Conservation (phyloP, 2,329 filamentous ascomycete species). For the Ascochyta pisi region DNA sequence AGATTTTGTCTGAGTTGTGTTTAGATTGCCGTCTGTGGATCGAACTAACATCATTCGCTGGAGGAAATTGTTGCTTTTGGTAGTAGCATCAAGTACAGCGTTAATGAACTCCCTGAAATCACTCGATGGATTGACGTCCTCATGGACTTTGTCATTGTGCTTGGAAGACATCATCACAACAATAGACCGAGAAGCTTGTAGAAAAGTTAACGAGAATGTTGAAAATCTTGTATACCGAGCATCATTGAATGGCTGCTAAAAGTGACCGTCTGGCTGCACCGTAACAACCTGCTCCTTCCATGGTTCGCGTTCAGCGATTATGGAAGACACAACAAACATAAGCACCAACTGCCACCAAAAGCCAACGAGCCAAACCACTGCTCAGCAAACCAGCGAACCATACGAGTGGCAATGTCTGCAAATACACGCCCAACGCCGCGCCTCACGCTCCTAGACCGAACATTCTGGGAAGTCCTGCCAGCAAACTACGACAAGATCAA, state of each 20-base stretch:
- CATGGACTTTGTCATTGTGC: neutral
- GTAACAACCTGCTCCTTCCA: neutral
- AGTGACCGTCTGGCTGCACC: neutral
- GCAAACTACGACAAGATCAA: constrained; percentile 8
- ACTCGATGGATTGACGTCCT: neutral
- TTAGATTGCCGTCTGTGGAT: fast-evolving
- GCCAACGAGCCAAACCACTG: neutral
- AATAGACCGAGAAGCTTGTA: neutral
- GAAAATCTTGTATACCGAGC: neutral
- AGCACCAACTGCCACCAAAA: neutral
- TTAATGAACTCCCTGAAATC: constrained; percentile 8
- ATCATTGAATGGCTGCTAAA: neutral
- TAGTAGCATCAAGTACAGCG: neutral
- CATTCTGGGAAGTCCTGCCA: constrained; percentile 9
- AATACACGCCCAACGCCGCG: neutral
- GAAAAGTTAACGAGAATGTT: neutral
- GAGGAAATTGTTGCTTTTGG: neutral
- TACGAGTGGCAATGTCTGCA: neutral
- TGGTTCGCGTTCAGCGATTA: neutral
- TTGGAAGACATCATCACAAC: neutral
- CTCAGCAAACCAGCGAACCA: neutral
- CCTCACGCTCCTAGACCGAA: constrained; percentile 3
- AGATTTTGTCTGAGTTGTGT: neutral
- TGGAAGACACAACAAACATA: neutral
- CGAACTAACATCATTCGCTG: neutral